These are phyloP conservation scores for Syzygium aqueum DNA, from an alignment of 345 rosid genomes.

Conservation along the genomic window DNA sequence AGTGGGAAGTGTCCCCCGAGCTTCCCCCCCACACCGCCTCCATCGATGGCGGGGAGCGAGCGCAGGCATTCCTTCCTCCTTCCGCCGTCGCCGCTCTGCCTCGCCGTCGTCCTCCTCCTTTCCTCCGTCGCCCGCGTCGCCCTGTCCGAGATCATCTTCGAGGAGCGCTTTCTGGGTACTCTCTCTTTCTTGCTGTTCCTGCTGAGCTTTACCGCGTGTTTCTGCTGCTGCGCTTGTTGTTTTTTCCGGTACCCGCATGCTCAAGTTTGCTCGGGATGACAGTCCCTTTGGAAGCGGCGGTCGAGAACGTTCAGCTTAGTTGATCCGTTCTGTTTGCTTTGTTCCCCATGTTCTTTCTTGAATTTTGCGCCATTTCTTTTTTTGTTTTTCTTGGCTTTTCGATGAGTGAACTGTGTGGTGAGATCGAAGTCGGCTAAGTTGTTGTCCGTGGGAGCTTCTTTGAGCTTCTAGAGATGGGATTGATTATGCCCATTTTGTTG, in stretches of 20 bases:
- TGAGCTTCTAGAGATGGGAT: too few relatives aligned
- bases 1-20: too few relatives aligned
- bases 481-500: too few relatives aligned
- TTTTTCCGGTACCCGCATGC: background rate
- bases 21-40: too few relatives aligned
- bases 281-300: background rate
- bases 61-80: background rate
- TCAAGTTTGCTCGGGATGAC: background rate
- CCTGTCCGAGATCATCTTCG: conserved; percentile 24
- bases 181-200: background rate
- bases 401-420: too few relatives aligned
- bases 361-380: background rate
- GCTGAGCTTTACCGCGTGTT: background rate
- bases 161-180: conserved; percentile 34
- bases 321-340: background rate
- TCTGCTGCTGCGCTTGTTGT: background rate
- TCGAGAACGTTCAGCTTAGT: background rate
- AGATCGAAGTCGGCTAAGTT: too few relatives aligned
- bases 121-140: background rate
- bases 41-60: background rate
- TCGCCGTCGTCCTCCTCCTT: background rate
- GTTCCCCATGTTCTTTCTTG: background rate
- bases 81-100: background rate
- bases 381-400: background rate
- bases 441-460: too few relatives aligned